Conservation (phyloP, 148 eudicot genomes). For the Salicornia ramosissima region DNA sequence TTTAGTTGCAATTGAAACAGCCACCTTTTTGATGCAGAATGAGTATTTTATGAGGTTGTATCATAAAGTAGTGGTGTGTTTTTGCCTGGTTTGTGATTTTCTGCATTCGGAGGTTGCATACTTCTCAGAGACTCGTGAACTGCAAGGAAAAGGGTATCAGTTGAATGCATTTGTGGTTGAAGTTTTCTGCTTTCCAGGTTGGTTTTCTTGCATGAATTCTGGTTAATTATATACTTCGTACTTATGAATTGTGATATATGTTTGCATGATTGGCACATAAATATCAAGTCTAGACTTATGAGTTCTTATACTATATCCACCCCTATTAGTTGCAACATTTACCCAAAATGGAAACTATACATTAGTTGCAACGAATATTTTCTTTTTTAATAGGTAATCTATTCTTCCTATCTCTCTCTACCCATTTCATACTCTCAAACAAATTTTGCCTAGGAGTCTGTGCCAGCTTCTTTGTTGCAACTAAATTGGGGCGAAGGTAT, state of each 20-base stretch:
- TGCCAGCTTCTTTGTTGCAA: no score
- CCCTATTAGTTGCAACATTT: neutral
- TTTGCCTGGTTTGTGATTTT: slow-evolving; percentile 2
- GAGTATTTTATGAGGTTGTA: slow-evolving; percentile 10
- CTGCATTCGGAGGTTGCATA: slow-evolving; percentile 13
- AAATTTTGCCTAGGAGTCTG: no score
- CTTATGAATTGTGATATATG: neutral
- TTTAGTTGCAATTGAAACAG: neutral
- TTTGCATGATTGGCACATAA: slow-evolving; percentile 4
- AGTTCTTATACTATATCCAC: neutral
- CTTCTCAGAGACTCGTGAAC: slow-evolving; percentile 3
- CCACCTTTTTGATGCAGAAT: slow-evolving; percentile 12
- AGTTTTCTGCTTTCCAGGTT: slow-evolving; percentile 22
- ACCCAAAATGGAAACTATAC: no score
- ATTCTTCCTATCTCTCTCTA: no score
- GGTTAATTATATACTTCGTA: neutral
- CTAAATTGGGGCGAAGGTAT: no score
- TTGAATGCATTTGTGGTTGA: slow-evolving; percentile 4
- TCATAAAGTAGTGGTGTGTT: slow-evolving; percentile 4
- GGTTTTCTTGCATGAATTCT: slow-evolving; percentile 12
- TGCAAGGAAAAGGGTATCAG: neutral
- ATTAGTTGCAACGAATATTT: neutral
- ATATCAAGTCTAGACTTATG: neutral
- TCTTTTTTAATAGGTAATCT: no score
- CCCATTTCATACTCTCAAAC: no score